Evolutionary conservation across 139 green algal species (phyloP), one percentile per base, ranked within the genome.

Genomic region (Medakamo hakoo): DNA sequence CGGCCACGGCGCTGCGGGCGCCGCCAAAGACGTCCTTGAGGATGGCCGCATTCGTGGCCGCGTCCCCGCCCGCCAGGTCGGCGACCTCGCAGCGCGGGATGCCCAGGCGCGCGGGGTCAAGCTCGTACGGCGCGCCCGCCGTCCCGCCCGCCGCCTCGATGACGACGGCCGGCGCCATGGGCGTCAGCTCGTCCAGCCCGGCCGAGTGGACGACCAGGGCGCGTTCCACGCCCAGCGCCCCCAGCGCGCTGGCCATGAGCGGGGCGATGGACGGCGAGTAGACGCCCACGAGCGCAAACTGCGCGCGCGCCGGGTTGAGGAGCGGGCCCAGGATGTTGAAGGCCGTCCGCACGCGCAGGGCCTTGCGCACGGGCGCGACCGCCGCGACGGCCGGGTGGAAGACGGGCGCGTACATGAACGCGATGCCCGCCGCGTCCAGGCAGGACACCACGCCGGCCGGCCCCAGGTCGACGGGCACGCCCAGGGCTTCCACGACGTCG

Each of bases 301-400:
- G 60, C 1, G 86, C 86, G 26, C 76, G 49, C 0, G 93, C 88
- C 2, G 93, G 93, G 77, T 98, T 99, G 14, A 99, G 77, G 79
- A 99, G 84, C 16, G 93, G 93, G 2, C 93, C 93, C 57, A 99
- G 75, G 64, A 99, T 84, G 73, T 99, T 95, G 72, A 94, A 92
- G 3, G 83, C 86, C 21, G 86, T 95, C 30, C 86, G 76, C 21
- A 94, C 73, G 58, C 75, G 28, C 23, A 78, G 60, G 4, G 66
- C 66, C 27, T 64, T 70, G 3, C 64, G 56, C 55, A 67, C 27
- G 32, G 28, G 55, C 74, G 16, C 26, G 4, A 78, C 57, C 18
- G 69, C 73, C 56, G 74, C 76, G 84, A 94, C 92, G 30, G 79
- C 84, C 1, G 85, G 85, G 65, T 93, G 85, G 63, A 78, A 94